Percentiles rank a stretch among this genome's conserved stretches.
phyloP scores from a whole-genome alignment of 306 rosid genomes.

The Myrica gale region DNA sequence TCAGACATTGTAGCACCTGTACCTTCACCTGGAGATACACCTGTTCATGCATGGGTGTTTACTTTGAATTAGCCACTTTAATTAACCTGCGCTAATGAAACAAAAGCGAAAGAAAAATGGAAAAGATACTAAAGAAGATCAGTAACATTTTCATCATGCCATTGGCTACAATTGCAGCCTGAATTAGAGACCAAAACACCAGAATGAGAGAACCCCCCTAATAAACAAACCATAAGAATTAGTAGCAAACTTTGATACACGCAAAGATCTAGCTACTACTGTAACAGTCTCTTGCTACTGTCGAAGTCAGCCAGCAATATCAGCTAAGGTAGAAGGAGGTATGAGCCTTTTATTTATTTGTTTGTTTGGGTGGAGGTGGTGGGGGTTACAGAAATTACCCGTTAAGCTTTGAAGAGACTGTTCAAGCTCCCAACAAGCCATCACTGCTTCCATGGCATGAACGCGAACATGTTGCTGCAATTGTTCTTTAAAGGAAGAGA shows the following conservation, averaged over 20 bases:
- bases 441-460: slow-evolving; percentile 94
- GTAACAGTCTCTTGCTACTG: too few relatives aligned
- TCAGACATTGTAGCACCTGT: slow-evolving; percentile 94
- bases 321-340: too few relatives aligned
- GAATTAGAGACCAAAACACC: not conserved
- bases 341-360: too few relatives aligned
- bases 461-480: slow-evolving; percentile 84
- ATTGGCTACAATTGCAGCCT: not conserved
- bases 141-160: not conserved
- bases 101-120: not conserved
- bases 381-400: slow-evolving; percentile 37
- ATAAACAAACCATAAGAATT: too few relatives aligned
- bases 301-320: too few relatives aligned
- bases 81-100: not conserved
- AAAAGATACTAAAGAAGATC: not conserved
- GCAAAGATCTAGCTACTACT: too few relatives aligned
- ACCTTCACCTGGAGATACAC: slow-evolving; percentile 80
- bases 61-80: not conserved
- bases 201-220: not conserved
- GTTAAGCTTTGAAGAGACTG: slow-evolving; percentile 84
- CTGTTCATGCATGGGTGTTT: slow-evolving; percentile 35
- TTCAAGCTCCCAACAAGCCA: slow-evolving; percentile 95
- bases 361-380: not conserved
- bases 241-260: too few relatives aligned
- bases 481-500: slow-evolving; percentile 79